phyloP scores from a whole-genome alignment of 1,139 yeast species.

The Kodamaea arcana region DNA sequence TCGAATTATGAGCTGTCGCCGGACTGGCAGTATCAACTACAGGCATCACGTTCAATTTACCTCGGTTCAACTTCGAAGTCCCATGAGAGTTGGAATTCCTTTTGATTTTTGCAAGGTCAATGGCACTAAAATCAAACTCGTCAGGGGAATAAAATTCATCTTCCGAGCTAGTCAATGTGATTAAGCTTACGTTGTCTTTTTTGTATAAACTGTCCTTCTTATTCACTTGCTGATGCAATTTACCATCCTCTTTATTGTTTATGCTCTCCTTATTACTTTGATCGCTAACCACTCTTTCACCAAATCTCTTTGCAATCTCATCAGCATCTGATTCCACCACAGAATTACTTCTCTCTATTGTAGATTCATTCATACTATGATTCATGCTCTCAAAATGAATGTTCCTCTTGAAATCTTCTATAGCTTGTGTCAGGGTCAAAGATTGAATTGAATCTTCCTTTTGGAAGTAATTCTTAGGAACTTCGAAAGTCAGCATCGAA shows the following conservation, averaged over 20 bases:
- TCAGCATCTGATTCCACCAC: slow-evolving; percentile 2
- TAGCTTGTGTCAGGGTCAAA: slow-evolving; percentile 27
- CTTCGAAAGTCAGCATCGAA: slow-evolving; percentile 12
- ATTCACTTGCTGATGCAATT: too few species aligned
- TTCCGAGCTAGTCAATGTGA: slow-evolving; percentile 21
- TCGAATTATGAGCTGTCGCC: slow-evolving; percentile 1
- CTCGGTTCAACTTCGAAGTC: background rate
- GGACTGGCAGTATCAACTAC: background rate
- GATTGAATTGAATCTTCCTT: slow-evolving; percentile 24
- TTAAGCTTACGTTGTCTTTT: slow-evolving; percentile 3
- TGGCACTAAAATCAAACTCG: slow-evolving; percentile 17
- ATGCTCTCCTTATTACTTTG: too few species aligned
- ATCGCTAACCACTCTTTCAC: slow-evolving; percentile 1
- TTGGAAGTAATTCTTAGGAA: slow-evolving; percentile 12
- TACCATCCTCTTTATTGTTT: too few species aligned
- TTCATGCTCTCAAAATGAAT: slow-evolving; percentile 15
- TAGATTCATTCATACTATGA: background rate
- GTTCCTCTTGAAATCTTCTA: slow-evolving; percentile 28
- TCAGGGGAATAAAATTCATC: slow-evolving; percentile 34
- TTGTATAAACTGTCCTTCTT: too few species aligned
- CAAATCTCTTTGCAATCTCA: slow-evolving; percentile 2
- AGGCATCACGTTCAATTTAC: background rate
- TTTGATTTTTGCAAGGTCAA: background rate
- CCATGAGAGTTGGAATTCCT: background rate
- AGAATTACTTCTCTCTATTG: background rate